phyloP scores from a whole-genome alignment of 441 rosid genomes.

The Geranium incanum region DNA sequence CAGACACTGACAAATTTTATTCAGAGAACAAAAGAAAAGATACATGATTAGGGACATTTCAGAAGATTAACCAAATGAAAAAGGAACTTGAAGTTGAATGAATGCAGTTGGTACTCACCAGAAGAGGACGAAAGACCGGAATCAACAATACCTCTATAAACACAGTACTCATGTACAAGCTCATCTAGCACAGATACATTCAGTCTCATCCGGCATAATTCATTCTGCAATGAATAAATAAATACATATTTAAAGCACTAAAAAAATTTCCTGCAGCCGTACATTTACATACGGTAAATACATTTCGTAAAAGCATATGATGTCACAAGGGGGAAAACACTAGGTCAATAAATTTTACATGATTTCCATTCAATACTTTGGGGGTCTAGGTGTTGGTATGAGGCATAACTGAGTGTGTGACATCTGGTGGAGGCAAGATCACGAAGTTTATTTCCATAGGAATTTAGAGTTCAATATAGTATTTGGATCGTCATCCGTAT shows the following conservation, averaged over 20 bases:
- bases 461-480: neutral
- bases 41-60: neutral
- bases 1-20: conserved; percentile 22
- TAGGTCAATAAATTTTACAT: neutral
- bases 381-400: neutral
- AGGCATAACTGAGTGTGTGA: neutral
- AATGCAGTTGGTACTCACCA: conserved; percentile 29
- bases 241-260: conserved; percentile 13
- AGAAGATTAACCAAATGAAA: conserved; percentile 1
- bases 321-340: neutral
- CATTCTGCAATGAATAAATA: conserved; percentile 56
- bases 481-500: neutral
- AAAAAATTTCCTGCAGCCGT: neutral
- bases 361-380: neutral
- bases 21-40: neutral
- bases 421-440: neutral
- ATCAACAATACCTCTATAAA: conserved; percentile 77
- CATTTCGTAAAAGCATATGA: neutral
- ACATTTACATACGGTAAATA: neutral
- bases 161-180: conserved; percentile 80
- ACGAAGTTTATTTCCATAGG: neutral
- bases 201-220: conserved; percentile 75
- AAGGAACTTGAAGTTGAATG: conserved; percentile 14
- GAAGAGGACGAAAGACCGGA: conserved; percentile 39
- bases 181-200: conserved; percentile 66